Base-by-base conservation (phyloP, 2,329 filamentous ascomycete genomes). In the Exophiala sideris region DNA sequence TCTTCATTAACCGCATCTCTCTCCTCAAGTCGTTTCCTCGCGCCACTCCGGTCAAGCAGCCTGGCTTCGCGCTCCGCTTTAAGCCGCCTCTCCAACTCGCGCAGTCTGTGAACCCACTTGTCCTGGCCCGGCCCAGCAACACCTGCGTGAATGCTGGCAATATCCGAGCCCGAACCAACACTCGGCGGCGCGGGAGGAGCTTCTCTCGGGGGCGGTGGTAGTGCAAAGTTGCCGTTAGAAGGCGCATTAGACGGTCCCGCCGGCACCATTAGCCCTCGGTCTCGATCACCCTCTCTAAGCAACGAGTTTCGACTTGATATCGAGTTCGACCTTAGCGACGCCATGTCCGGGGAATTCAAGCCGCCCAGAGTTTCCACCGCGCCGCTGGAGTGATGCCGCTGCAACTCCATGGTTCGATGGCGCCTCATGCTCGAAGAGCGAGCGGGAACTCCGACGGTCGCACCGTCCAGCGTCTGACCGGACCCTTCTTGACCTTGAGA, bases 41-140 rank as follows among this genome's bases (percentile, higher is more conserved):
- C 92, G 20, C 90, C 91, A 45, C 82, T 87, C 3, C 94, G 83
- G 72, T 99, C 94, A 54, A 95, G 76, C 49, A 95, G 76, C 41
- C 94, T 77, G 1, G 86, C 91, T 71, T 97, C 94, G 11, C 94
- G 78, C 73, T 99, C 94, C 42, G 88, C 85, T 70, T 96, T 95
- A 14, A 99, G 77, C 63, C 95, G 84, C 61, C 86, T 81, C 76
- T 99, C 94, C 62, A 97, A 76, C 67, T 97, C 91, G 53, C 89
- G 84, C 33, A 97, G 77, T 5, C 94, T 78, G 59, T 95, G 82
- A 60, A 95, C 84, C 89, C 90, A 96, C 62, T 87, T 83, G 61
- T 88, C 86, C 63, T 92, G 87, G 36, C 76, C 77, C 1, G 75
- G 52, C n/a, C 45, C 58, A 24, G 41, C 49, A 24, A 45, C 47